Base-by-base conservation (phyloP, 1,284 basidiomycete genomes). In the Boletus semigastroideus region DNA sequence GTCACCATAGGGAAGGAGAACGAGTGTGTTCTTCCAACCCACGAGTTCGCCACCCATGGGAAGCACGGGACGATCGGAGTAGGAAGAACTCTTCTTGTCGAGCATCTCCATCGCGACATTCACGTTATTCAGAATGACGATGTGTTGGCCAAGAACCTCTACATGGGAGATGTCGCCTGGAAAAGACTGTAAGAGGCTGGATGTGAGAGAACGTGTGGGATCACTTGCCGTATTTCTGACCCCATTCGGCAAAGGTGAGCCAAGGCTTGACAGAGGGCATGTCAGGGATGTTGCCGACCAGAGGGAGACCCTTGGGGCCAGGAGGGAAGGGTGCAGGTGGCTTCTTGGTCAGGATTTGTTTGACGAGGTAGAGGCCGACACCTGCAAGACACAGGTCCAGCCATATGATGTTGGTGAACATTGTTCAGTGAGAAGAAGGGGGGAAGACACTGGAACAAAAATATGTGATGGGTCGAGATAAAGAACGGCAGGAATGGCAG, bases 1-100 rank as follows among this genome's bases (percentile, higher is more conserved):
- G 58, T 83, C 78, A 51, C 81, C 81, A 60, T 86, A 86, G 25
- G 77, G 81, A 42, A 80, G 69, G 49, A 87, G 75, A 16, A 77
- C 82, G 28, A 86, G 72, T 0, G 79, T 78, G 52, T 83, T 73
- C 55, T 82, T 81, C 85, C 84, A 87, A 39, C 85, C 85, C 25
- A 84, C 75, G 14, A 87, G 75, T 62, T 87, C 83, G 46, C 81
- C 81, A 38, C 77, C 80, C 81, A 82, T 80, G 20, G 76, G 75
- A 25, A 78, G 63, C 12, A 59, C 68, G 1, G 86, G 85, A n/a
- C 86, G 78, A 58, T 85, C 83, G 7, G 86, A 87, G 66, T 87
- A 87, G 47, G 80, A 79, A n/a, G 78, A 70, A 51, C 81, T 82
- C 60, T 84, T 82, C 69, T 82, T 84, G 64, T 87, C 83, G 42